These are phyloP conservation scores for Globisporangium ultimum DNA, from an alignment of 352 stramenopile genomes.

Conservation along the genomic window DNA sequence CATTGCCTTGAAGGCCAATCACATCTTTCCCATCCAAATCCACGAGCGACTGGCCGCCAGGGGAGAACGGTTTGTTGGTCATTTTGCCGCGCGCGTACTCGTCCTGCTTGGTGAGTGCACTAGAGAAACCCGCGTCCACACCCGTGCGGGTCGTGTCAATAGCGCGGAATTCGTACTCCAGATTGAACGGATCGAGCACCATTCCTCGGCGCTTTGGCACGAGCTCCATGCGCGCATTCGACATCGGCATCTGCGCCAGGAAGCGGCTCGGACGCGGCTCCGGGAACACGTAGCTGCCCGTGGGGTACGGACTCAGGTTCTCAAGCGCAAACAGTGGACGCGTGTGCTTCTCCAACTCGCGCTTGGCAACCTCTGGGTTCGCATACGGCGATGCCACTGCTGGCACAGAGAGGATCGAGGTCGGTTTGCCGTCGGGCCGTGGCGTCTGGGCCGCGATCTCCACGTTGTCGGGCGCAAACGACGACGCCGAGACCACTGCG, in stretches of 20 bases:
- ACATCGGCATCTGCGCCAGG: constrained; percentile 73
- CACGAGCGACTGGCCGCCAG: constrained; percentile 59
- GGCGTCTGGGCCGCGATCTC: constrained; percentile 32
- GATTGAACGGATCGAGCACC: constrained; percentile 44
- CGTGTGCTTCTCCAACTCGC: constrained; percentile 25
- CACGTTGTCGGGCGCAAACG: constrained; percentile 38
- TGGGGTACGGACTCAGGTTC: constrained; percentile 33
- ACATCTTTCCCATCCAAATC: constrained; percentile 11
- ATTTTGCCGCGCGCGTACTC: constrained; percentile 79
- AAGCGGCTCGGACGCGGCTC: constrained; percentile 43
- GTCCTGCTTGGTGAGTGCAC: constrained; percentile 68
- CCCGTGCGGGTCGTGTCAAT: constrained; percentile 28
- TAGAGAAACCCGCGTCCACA: constrained; percentile 52
- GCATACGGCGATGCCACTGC: constrained; percentile 32
- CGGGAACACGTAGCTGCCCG: constrained; percentile 10
- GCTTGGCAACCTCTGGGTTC: constrained; percentile 17
- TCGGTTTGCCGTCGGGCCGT: background rate
- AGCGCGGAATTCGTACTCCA: constrained; percentile 62
- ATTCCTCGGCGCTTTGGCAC: constrained; percentile 41
- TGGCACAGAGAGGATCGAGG: constrained; percentile 39
- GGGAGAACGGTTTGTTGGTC: constrained; percentile 71
- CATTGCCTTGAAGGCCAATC: background rate
- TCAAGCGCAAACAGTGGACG: constrained; percentile 40
- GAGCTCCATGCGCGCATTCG: constrained; percentile 44
- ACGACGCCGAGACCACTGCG: constrained; percentile 36